A percentile compares a stretch with the other conserved stretches of the same genome.
phyloP scores from a whole-genome alignment of 768 basidiomycete species.

The Rhodotorula paludigena region DNA sequence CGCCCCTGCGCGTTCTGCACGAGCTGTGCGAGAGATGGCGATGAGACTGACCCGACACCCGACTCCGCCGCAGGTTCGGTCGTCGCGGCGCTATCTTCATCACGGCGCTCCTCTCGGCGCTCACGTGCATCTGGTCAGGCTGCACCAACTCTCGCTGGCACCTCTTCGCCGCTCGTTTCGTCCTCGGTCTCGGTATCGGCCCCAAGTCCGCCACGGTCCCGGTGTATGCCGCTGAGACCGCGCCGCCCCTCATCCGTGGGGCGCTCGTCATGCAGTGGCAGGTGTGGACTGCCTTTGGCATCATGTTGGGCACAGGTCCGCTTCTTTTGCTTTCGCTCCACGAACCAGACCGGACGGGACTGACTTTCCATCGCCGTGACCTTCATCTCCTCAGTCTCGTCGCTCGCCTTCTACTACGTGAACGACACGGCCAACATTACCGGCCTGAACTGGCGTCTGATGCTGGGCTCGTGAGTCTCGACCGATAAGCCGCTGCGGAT shows the following conservation, averaged over 20 bases:
- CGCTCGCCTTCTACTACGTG: conserved; percentile 18
- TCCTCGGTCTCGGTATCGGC: conserved; percentile 22
- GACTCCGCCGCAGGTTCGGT: conserved; percentile 47
- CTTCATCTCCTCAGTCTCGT: too few relatives aligned
- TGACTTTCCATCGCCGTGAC: too few relatives aligned
- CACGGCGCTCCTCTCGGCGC: conserved; percentile 20
- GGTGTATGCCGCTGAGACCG: conserved; percentile 47
- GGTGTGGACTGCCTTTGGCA: conserved; percentile 33
- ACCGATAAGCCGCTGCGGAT: background rate
- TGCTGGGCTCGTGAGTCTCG: conserved; percentile 21
- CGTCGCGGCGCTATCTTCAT: conserved; percentile 51
- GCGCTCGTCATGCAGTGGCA: conserved; percentile 85
- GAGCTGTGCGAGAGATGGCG: too few relatives aligned
- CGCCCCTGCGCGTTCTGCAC: background rate
- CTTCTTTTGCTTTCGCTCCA: conserved; percentile 25
- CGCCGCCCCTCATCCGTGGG: conserved; percentile 58
- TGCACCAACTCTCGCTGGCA: conserved; percentile 1
- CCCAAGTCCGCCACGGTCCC: background rate
- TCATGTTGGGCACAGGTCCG: conserved; percentile 38
- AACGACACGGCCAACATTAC: conserved; percentile 40
- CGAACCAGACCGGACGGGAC: conserved; percentile 75
- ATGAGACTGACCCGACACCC: background rate
- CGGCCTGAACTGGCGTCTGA: conserved; percentile 32
- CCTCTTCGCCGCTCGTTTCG: conserved; percentile 19
- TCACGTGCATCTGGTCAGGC: conserved; percentile 25